These are phyloP conservation scores for Heracleum sosnowskyi DNA, from an alignment of 129 eudicot genomes.

Conservation along the genomic window DNA sequence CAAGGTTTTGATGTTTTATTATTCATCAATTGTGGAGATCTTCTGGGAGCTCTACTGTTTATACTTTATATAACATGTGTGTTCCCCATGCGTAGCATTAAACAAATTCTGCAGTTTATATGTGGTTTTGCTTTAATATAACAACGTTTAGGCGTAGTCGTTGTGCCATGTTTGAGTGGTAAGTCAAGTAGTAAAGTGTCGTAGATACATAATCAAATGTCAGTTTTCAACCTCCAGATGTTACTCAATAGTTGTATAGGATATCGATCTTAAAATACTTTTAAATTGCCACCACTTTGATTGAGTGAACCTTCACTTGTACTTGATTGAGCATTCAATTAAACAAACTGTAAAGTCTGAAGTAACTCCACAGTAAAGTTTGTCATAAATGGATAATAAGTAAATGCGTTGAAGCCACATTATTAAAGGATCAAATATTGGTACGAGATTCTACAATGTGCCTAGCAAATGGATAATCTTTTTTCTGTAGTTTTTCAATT, in stretches of 20 bases:
- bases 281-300: not conserved
- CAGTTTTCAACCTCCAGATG: constrained; percentile 1
- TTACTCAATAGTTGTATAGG: too few relatives aligned
- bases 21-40: not conserved
- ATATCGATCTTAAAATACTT: not conserved
- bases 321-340: not conserved
- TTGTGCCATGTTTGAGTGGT: not conserved
- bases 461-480: too few relatives aligned
- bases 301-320: not conserved
- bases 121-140: not conserved
- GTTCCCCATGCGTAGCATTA: not conserved
- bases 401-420: too few relatives aligned
- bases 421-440: too few relatives aligned
- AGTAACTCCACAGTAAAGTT: not conserved
- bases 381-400: not conserved
- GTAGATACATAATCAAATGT: not conserved
- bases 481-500: not conserved
- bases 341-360: not conserved
- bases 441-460: not conserved
- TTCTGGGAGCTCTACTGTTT: too few relatives aligned
- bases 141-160: not conserved
- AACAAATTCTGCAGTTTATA: not conserved
- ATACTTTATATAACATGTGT: not conserved
- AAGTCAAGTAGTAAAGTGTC: not conserved
- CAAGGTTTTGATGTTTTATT: not conserved